phyloP scores from a whole-genome alignment of 345 rosid genomes.

The Kernera saxatilis region DNA sequence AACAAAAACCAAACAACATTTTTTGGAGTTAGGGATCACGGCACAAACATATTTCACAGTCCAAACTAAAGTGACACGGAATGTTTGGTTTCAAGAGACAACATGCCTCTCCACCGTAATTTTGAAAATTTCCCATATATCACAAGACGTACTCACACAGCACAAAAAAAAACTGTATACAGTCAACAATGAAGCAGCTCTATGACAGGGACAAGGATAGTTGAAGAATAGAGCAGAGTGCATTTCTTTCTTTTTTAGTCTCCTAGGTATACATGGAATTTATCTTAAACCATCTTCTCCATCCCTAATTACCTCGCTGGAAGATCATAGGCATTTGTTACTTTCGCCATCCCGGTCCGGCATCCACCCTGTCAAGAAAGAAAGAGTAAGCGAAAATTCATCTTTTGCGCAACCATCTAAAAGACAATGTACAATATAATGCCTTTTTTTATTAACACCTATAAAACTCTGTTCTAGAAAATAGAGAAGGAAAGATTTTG shows the following conservation, averaged over 20 bases:
- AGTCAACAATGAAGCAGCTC: background rate
- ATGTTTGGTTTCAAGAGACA: background rate
- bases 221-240: background rate
- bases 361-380: conserved; percentile 77
- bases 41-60: background rate
- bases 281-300: background rate
- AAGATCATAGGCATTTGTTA: conserved; percentile 91
- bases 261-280: background rate
- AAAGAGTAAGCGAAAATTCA: background rate
- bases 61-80: background rate
- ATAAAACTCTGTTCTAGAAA: background rate
- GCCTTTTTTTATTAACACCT: background rate
- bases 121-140: background rate
- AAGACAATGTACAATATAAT: background rate
- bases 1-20: background rate
- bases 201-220: background rate
- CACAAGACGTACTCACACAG: background rate
- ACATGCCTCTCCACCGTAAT: background rate
- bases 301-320: conserved; percentile 69
- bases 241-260: background rate
- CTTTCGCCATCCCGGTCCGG: conserved; percentile 97
- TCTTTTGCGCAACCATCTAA: background rate
- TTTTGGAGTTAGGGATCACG: background rate
- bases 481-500: background rate
- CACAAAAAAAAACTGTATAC: background rate